Percentiles rank a stretch among this genome's conserved stretches.
These are phyloP conservation scores for Glycine latifolia DNA, from an alignment of 306 rosid species.

Conservation along the genomic window DNA sequence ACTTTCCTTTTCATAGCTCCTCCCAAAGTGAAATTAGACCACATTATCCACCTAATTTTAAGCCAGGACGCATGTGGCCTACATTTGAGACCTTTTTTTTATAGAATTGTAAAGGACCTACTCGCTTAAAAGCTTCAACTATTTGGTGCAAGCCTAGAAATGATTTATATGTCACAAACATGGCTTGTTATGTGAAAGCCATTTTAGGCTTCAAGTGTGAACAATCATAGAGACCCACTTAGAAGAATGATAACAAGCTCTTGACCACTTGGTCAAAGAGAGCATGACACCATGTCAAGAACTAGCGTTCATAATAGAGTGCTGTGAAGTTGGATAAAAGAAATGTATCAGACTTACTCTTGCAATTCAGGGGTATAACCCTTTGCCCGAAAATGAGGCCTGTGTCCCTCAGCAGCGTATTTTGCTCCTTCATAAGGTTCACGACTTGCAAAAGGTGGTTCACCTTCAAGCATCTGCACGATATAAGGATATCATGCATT, in stretches of 20 bases:
- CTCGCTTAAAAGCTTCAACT: slow-evolving; percentile 17
- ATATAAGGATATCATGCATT: slow-evolving; percentile 43
- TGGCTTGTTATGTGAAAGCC: slow-evolving; percentile 16
- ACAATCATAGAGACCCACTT: neutral
- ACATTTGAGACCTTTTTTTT: neutral
- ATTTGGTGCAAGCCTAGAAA: slow-evolving; percentile 27
- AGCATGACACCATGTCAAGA: slow-evolving; percentile 9
- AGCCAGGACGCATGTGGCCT: slow-evolving; percentile 13
- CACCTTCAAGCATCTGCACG: slow-evolving; percentile 96
- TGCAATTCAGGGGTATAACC: slow-evolving; percentile 71
- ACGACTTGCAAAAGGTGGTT: slow-evolving; percentile 79
- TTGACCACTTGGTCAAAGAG: slow-evolving; percentile 26
- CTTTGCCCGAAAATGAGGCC: slow-evolving; percentile 78
- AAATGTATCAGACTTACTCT: slow-evolving; percentile 67
- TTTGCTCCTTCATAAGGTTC: slow-evolving; percentile 97
- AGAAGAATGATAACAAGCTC: slow-evolving; percentile 21
- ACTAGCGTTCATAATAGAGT: slow-evolving; percentile 6
- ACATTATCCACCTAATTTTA: neutral
- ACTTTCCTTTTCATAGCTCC: neutral
- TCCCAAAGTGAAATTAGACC: too few relatives aligned
- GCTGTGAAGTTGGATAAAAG: slow-evolving; percentile 16
- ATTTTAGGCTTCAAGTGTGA: slow-evolving; percentile 10
- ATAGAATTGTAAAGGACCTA: slow-evolving; percentile 2
- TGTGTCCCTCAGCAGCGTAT: slow-evolving; percentile 84
- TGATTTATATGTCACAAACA: slow-evolving; percentile 29